A percentile compares a stretch with the other conserved stretches of the same genome.
phyloP scores from a whole-genome alignment of 345 rosid genomes.

The Salix suchowensis region DNA sequence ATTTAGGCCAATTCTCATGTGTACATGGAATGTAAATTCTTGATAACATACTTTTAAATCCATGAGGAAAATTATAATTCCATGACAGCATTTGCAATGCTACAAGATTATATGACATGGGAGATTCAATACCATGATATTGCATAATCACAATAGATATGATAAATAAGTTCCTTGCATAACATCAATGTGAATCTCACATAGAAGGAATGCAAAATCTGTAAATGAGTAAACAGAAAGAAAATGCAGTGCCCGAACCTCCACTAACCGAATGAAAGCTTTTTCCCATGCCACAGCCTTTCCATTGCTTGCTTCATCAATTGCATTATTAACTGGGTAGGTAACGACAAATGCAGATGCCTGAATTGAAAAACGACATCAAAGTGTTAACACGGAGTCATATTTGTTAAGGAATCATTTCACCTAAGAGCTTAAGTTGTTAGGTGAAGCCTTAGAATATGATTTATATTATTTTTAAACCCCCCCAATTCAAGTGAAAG shows the following conservation, averaged over 20 bases:
- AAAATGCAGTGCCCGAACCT: conserved; percentile 41
- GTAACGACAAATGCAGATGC: conserved; percentile 90
- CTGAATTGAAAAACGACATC: conserved; percentile 32
- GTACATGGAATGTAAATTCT: too few relatives aligned
- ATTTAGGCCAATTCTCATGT: too few relatives aligned
- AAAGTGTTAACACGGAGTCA: neutral
- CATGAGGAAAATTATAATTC: too few relatives aligned
- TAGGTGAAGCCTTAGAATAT: too few relatives aligned
- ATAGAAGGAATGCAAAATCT: neutral
- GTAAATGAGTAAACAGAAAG: neutral
- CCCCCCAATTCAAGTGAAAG: too few relatives aligned
- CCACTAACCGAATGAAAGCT: conserved; percentile 72
- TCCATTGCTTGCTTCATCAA: conserved; percentile 59
- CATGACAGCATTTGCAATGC: too few relatives aligned
- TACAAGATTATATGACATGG: neutral
- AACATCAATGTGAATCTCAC: neutral
- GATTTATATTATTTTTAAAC: too few relatives aligned
- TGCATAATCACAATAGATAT: neutral
- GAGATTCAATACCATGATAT: neutral
- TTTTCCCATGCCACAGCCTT: conserved; percentile 96
- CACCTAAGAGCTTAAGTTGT: too few relatives aligned
- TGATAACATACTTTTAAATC: too few relatives aligned
- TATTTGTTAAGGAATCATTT: too few relatives aligned
- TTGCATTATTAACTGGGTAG: conserved; percentile 84
- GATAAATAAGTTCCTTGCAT: neutral